Percentiles rank a stretch among this genome's conserved stretches.
Conservation (phyloP, 257 asterid genomes). For the Penstemon newberryi region DNA sequence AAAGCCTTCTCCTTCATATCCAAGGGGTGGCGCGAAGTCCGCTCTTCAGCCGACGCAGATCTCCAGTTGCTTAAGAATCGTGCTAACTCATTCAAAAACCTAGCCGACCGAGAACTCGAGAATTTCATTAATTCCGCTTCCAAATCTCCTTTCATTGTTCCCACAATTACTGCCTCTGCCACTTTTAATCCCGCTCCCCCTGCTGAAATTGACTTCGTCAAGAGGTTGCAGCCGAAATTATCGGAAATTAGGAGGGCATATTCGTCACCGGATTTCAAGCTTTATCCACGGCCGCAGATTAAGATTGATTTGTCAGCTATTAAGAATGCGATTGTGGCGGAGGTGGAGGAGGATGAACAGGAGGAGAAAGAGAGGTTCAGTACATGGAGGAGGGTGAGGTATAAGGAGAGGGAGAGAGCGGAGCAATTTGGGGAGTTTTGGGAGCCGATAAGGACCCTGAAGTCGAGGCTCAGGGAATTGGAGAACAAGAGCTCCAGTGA, state of each 20-base stretch:
- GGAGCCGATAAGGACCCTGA: constrained; percentile 72
- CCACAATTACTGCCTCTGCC: constrained; percentile 74
- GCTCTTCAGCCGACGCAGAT: constrained; percentile 96
- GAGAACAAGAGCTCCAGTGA: constrained; percentile 81
- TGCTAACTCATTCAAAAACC: constrained; percentile 72
- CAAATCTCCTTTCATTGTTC: constrained; percentile 64
- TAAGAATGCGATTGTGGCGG: constrained; percentile 76
- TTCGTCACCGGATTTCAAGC: constrained; percentile 85
- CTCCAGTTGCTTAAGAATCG: constrained; percentile 78
- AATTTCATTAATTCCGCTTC: constrained; percentile 89
- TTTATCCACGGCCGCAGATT: constrained; percentile 55
- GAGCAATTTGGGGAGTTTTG: constrained; percentile 77
- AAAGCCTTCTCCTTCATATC: constrained; percentile 90
- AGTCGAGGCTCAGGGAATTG: constrained; percentile 72
- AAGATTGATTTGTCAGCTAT: constrained; percentile 73
- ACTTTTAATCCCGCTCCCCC: constrained; percentile 49
- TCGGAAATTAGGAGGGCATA: constrained; percentile 80
- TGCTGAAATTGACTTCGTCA: constrained; percentile 84
- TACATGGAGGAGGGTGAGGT: constrained; percentile 57
- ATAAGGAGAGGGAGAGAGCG: constrained; percentile 55
- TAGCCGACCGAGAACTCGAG: constrained; percentile 82
- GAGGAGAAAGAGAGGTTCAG: constrained; percentile 42
- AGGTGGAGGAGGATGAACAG: constrained; percentile 65
- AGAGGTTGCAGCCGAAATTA: constrained; percentile 75
- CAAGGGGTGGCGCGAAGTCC: constrained; percentile 96